phyloP scores from a whole-genome alignment of 257 asterid genomes.

The Jaltomata sinuosa region DNA sequence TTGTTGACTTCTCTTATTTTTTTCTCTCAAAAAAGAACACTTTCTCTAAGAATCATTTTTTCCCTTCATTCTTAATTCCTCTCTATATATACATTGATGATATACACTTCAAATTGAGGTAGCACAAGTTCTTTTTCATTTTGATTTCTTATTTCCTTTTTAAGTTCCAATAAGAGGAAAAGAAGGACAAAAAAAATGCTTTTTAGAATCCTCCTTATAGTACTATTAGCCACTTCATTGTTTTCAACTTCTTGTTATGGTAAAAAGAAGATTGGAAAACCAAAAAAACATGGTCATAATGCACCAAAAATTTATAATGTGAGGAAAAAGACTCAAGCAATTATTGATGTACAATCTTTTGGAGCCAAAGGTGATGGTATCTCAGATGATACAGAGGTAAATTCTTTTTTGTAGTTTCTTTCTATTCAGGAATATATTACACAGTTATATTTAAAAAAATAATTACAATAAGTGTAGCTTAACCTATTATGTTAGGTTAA shows the following conservation, averaged over 20 bases:
- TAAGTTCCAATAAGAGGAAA: not conserved
- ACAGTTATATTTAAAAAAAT: too few relatives aligned
- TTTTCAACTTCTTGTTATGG: constrained; percentile 25
- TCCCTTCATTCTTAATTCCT: not conserved
- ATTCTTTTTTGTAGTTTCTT: not conserved
- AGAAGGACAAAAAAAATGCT: constrained; percentile 8
- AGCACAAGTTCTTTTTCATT: not conserved
- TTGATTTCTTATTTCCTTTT: not conserved
- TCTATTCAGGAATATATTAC: not conserved
- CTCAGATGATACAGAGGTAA: constrained; percentile 59
- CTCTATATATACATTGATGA: not conserved
- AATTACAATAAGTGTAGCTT: not conserved
- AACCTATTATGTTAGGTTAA: not conserved
- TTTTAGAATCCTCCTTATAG: constrained; percentile 12
- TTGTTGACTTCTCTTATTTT: not conserved
- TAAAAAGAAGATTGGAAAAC: not conserved
- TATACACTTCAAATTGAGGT: not conserved
- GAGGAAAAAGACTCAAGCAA: not conserved
- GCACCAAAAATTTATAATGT: not conserved
- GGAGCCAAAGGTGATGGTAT: constrained; percentile 70
- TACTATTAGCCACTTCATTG: constrained; percentile 18
- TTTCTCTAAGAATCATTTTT: not conserved
- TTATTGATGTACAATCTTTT: constrained; percentile 41
- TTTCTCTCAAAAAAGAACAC: not conserved
- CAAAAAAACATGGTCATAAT: not conserved